Base-by-base conservation (phyloP, 1,284 basidiomycete genomes). In the Trametes pubescens region DNA sequence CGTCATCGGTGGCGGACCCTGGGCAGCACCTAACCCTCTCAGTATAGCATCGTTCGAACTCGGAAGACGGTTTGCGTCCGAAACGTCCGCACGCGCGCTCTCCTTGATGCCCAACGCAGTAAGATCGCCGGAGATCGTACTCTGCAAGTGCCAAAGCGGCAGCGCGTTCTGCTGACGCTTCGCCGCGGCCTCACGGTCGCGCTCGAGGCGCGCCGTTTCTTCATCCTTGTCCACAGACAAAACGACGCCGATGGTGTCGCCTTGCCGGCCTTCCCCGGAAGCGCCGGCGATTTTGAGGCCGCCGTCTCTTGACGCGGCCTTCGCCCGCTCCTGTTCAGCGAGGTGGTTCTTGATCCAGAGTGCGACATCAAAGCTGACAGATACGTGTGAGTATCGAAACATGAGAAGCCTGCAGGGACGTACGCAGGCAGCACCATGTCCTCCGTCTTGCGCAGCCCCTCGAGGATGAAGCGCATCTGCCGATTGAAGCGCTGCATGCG, bases 401-500 rank as follows among this genome's bases (percentile, higher is more conserved):
- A 16, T 65, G 65, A 29, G 55, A n/a, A n/a, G n/a, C n/a, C n/a
- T n/a, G 26, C 47, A 64, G 11, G 16, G 21, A 66, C 62, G 13
- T 72, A 94, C 89, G 87, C 87, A 64, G 93, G 93, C 51, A 96
- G 77, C 26, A 90, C 83, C 84, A 95, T 93, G n/a, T 88, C 86
- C 72, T 99, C 97, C 60, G 94, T 93, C 75, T 90, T 90, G 73
- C 94, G 90, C 69, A 99, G 78, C 5, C 94, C 92, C 70, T 95
- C 93, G 21, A 91, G 86, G 48, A 99, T 90, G 69, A 91, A 91
- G 48, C 89, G 86, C 79, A 96, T 96, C 76, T 97, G 94, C 64
- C 89, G 85, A 78, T 98, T 98, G 78, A 99, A 96, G 64, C 95
- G 83, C 77, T 95, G 93, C 93, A 99, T 97, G 60, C 94, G 86